phyloP scores from a whole-genome alignment of 208 protist species.

The Leishmania mexicana region DNA sequence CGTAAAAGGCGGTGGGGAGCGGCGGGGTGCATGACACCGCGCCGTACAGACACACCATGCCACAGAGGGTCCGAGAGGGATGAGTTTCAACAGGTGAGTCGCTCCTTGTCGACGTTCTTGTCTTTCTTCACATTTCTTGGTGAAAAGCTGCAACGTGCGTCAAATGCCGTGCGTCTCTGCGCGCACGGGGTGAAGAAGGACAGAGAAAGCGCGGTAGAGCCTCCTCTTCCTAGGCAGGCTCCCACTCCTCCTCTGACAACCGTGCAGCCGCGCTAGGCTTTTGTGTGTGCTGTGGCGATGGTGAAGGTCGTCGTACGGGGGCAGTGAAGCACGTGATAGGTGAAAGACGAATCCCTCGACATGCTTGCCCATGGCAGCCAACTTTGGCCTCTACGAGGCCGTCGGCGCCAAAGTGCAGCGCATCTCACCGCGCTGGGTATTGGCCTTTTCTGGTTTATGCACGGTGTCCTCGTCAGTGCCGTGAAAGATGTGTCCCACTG shows the following conservation, averaged over 20 bases:
- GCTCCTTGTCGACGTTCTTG: not conserved
- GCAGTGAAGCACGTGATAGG: not conserved
- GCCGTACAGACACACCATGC: not conserved
- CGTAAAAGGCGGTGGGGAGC: not conserved
- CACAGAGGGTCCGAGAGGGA: not conserved
- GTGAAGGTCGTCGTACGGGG: not conserved
- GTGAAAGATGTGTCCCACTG: conserved; percentile 27
- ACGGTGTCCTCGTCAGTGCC: conserved; percentile 34
- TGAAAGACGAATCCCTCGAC: not conserved
- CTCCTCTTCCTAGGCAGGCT: not conserved
- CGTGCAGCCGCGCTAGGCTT: not conserved
- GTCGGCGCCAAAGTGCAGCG: conserved; percentile 26
- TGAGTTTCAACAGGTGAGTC: not conserved
- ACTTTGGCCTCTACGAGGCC: not conserved
- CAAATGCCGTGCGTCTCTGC: not conserved
- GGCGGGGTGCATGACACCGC: not conserved
- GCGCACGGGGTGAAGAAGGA: not conserved
- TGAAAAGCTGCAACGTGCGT: not conserved
- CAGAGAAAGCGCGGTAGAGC: not conserved
- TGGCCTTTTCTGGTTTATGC: conserved; percentile 41
- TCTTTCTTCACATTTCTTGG: not conserved
- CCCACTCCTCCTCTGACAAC: not conserved
- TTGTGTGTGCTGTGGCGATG: not conserved
- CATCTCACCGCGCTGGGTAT: conserved; percentile 30
- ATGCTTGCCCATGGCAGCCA: not conserved